phyloP scores from a whole-genome alignment of 352 stramenopile genomes.

The Globisporangium echinulatum region DNA sequence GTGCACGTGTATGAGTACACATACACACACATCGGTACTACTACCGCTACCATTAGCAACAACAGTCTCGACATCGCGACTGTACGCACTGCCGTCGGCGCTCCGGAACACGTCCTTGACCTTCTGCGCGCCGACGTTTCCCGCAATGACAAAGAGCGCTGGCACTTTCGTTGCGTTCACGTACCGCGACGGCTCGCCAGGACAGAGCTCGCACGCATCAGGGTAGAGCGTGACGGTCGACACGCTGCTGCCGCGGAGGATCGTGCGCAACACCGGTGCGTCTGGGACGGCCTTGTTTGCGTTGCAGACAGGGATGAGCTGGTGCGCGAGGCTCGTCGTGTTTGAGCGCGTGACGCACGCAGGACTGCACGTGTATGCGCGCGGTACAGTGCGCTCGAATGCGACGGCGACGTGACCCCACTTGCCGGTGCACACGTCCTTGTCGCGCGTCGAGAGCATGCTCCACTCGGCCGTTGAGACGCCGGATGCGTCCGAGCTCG shows the following conservation, averaged over 20 bases:
- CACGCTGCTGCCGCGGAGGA: constrained; percentile 39
- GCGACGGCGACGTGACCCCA: constrained; percentile 61
- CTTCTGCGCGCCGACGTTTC: constrained; percentile 65
- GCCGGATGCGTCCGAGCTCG: constrained; percentile 59
- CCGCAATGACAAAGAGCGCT: constrained; percentile 54
- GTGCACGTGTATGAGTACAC: neutral
- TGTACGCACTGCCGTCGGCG: constrained; percentile 52
- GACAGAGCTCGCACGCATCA: constrained; percentile 63
- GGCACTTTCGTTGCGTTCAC: constrained; percentile 50
- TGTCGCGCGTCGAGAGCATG: constrained; percentile 38
- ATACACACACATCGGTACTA: neutral
- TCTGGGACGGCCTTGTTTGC: constrained; percentile 23
- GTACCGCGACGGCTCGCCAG: constrained; percentile 31
- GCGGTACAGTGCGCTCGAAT: constrained; percentile 41
- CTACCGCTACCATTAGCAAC: neutral
- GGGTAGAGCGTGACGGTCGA: constrained; percentile 58
- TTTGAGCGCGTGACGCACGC: constrained; percentile 41
- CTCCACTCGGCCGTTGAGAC: constrained; percentile 76
- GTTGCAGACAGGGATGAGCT: constrained; percentile 61
- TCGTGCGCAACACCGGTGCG: constrained; percentile 24
- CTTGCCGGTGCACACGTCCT: constrained; percentile 59
- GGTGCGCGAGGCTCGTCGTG: constrained; percentile 39
- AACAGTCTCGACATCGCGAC: neutral
- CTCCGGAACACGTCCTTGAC: constrained; percentile 69
- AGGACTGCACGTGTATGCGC: constrained; percentile 49